Percentiles rank a stretch among this genome's conserved stretches.
Evolutionary conservation across 768 basidiomycete genomes (phyloP).

Genomic region (Lanmaoa rubissima): DNA sequence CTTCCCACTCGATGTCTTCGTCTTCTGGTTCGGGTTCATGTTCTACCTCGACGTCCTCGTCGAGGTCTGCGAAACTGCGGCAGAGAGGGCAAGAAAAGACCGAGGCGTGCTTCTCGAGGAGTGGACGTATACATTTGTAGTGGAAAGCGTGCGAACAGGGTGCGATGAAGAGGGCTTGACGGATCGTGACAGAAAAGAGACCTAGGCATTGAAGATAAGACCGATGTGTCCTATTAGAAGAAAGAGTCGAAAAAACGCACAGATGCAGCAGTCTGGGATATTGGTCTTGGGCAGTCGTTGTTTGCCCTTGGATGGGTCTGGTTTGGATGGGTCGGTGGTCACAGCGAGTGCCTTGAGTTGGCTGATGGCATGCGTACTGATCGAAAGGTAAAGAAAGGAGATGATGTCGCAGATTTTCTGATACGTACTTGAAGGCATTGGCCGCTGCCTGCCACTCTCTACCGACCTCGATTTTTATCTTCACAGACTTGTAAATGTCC

Average conservation of each 20-base stretch:
- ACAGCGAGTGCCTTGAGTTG: conserved; percentile 74
- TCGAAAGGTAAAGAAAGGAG: not conserved
- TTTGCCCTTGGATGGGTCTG: conserved; percentile 21
- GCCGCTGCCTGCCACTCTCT: conserved; percentile 87
- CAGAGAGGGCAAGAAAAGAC: conserved; percentile 96
- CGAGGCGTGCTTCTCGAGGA: conserved; percentile 85
- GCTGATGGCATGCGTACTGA: conserved; percentile 70
- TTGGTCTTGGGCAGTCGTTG: conserved; percentile 35
- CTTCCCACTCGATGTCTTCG: conserved; percentile 27
- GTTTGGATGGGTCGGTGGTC: conserved; percentile 26
- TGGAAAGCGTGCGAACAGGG: conserved; percentile 97
- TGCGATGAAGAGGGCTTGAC: conserved; percentile 95
- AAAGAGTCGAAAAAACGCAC: conserved; percentile 43
- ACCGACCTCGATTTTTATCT: conserved; percentile 88
- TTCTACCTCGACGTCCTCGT: conserved; percentile 89
- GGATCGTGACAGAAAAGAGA: conserved; percentile 86
- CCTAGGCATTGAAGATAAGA: conserved; percentile 33
- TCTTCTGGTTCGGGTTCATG: conserved; percentile 33
- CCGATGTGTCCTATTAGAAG: too few species aligned
- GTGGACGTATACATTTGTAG: conserved; percentile 94
- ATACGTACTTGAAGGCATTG: conserved; percentile 80
- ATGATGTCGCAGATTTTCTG: not conserved
- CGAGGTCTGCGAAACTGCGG: conserved; percentile 90
- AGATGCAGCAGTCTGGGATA: conserved; percentile 91
- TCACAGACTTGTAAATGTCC: conserved; percentile 96